Evolutionary conservation across 192 early-diverging fungal species (phyloP).

Genomic region (Backusella circina): DNA sequence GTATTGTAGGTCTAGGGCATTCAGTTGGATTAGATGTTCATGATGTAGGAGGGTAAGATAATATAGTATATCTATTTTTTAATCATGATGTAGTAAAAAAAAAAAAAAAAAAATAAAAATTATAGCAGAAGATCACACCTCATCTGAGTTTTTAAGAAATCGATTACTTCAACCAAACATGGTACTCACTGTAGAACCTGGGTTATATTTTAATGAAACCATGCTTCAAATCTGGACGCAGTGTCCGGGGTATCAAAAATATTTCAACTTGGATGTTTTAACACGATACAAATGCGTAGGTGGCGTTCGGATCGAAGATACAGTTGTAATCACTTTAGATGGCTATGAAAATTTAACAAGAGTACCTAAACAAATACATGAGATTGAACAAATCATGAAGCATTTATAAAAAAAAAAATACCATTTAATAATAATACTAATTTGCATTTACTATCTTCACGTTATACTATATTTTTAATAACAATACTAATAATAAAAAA

Average conservation of each 20-base stretch:
- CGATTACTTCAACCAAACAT: slow-evolving; percentile 71
- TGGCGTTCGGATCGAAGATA: slow-evolving; percentile 91
- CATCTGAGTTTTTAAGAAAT: background rate
- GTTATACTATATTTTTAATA: background rate
- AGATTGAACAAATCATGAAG: slow-evolving; percentile 66
- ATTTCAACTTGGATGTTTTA: slow-evolving; percentile 67
- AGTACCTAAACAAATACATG: slow-evolving; percentile 74
- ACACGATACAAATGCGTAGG: slow-evolving; percentile 68
- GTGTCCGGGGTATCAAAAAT: slow-evolving; percentile 54
- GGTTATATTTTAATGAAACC: slow-evolving; percentile 84
- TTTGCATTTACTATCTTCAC: background rate
- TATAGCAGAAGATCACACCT: background rate
- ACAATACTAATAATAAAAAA: background rate
- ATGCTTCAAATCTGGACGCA: slow-evolving; percentile 65
- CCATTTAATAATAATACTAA: background rate
- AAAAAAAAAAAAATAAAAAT: background rate
- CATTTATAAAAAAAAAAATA: background rate
- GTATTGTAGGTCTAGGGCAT: slow-evolving; percentile 71
- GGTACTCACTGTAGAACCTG: slow-evolving; percentile 92
- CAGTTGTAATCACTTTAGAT: slow-evolving; percentile 76
- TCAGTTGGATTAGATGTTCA: slow-evolving; percentile 91
- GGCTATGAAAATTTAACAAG: slow-evolving; percentile 83
- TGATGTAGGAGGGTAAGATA: slow-evolving; percentile 87
- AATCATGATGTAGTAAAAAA: background rate
- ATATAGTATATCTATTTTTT: background rate